Conservation (phyloP, 768 basidiomycete species). For the Multifurca ochricompacta region DNA sequence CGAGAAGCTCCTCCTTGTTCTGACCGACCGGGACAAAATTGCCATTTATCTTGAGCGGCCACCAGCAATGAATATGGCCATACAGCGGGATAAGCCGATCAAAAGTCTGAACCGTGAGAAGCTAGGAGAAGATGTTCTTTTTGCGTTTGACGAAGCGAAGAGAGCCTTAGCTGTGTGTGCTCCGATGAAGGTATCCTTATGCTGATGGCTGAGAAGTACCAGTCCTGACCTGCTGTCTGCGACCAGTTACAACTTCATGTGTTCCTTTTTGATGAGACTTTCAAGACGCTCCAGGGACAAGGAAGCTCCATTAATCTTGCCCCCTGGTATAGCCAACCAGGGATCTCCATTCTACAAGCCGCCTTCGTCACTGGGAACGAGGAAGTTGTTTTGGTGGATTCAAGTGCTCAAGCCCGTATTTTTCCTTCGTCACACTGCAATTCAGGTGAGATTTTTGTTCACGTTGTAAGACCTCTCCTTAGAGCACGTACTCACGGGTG, state of each 20-base stretch:
- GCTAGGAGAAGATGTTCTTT: slow-evolving; percentile 36
- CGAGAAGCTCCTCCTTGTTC: slow-evolving; percentile 11
- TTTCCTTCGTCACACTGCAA: slow-evolving; percentile 45
- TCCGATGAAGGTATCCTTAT: slow-evolving; percentile 32
- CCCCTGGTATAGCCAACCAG: slow-evolving; percentile 34
- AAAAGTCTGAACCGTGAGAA: slow-evolving; percentile 35
- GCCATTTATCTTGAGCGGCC: slow-evolving; percentile 13
- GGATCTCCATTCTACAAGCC: slow-evolving; percentile 27
- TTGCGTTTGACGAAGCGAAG: slow-evolving; percentile 47
- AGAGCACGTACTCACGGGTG: not conserved
- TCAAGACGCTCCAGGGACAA: slow-evolving; percentile 32
- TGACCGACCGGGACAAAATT: not conserved
- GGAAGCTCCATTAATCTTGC: slow-evolving; percentile 36
- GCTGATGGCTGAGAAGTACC: not conserved
- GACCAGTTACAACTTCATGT: slow-evolving; percentile 34
- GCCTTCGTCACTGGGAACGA: slow-evolving; percentile 44
- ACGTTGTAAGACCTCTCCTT: not conserved
- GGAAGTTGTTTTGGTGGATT: slow-evolving; percentile 47
- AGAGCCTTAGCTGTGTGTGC: slow-evolving; percentile 43
- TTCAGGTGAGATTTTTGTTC: slow-evolving; percentile 36
- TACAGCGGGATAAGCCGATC: not conserved
- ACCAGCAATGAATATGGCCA: not conserved
- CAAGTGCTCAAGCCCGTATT: slow-evolving; percentile 35
- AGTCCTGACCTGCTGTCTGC: not conserved
- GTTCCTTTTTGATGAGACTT: slow-evolving; percentile 41